Conservation (phyloP, 805 yeast genomes). For the Suhomyces canberraensis region DNA sequence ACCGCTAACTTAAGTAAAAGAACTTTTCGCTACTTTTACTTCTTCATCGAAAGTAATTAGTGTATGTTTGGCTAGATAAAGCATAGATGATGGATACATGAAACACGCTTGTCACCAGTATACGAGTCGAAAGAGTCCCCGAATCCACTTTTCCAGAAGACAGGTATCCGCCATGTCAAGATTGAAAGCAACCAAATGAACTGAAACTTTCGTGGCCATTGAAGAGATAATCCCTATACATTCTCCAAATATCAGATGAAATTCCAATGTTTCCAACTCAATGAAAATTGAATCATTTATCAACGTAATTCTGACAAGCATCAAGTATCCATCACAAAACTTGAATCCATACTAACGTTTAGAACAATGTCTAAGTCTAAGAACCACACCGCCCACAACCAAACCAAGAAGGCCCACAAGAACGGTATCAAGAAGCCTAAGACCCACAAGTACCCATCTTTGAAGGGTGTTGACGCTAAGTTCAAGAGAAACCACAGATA, state of each 20-base stretch:
- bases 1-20: slow-evolving; percentile 1
- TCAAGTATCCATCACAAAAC: no score
- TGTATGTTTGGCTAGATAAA: slow-evolving; percentile 2
- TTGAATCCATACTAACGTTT: slow-evolving; percentile 26
- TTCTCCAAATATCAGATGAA: no score
- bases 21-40: slow-evolving; percentile 3
- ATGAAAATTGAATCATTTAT: no score
- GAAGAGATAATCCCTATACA: no score
- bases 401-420: slow-evolving; percentile 99
- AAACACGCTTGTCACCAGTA: no score
- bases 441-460: slow-evolving; percentile 96
- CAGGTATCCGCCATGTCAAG: no score
- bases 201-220: no score
- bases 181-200: no score
- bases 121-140: no score
- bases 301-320: no score
- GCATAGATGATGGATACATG: neutral
- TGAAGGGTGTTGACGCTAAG: slow-evolving; percentile 98
- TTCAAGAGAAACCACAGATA: slow-evolving; percentile 99
- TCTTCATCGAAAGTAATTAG: slow-evolving; percentile 4
- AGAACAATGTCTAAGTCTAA: slow-evolving; percentile 93
- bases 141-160: no score
- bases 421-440: slow-evolving; percentile 99
- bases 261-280: no score
- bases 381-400: slow-evolving; percentile 99